Conservation (phyloP, 192 early-diverging fungal species). For the Physocladia obscura region DNA sequence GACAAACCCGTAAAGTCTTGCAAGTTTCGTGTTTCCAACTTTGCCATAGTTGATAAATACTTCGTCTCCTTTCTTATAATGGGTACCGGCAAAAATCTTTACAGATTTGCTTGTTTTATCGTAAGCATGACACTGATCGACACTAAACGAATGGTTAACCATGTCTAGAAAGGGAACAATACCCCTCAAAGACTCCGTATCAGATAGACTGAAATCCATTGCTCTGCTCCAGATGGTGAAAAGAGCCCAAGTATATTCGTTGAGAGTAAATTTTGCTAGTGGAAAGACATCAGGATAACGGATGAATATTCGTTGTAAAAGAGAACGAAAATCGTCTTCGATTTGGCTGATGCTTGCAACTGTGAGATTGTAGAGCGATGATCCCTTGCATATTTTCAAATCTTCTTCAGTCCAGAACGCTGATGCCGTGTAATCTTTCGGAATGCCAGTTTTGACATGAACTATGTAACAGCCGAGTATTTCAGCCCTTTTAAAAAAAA, state of each 20-base stretch:
- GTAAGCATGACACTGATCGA: conserved; percentile 32
- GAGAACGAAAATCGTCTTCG: conserved; percentile 2
- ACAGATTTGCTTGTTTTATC: conserved; percentile 15
- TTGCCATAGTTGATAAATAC: conserved; percentile 33
- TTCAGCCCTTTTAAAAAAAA: neutral
- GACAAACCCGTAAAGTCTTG: conserved; percentile 43
- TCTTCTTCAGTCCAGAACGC: conserved; percentile 31
- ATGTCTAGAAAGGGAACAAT: conserved; percentile 45
- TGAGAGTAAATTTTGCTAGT: conserved; percentile 26
- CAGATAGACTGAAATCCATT: conserved; percentile 36
- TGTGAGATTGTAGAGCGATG: neutral
- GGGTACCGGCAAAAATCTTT: conserved; percentile 40
- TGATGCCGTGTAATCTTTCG: conserved; percentile 27
- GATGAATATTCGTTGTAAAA: conserved; percentile 4
- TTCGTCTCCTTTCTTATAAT: conserved; percentile 37
- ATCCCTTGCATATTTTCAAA: neutral
- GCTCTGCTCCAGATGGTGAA: conserved; percentile 39
- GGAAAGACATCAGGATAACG: conserved; percentile 31
- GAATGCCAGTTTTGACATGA: conserved; percentile 26
- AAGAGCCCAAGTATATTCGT: conserved; percentile 46
- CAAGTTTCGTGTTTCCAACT: conserved; percentile 35
- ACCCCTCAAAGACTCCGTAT: conserved; percentile 20
- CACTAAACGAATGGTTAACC: conserved; percentile 36
- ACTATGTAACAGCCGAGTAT: neutral
- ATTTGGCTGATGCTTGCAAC: neutral